Conservation (phyloP, 257 asterid genomes). For the Rehmannia glutinosa region DNA sequence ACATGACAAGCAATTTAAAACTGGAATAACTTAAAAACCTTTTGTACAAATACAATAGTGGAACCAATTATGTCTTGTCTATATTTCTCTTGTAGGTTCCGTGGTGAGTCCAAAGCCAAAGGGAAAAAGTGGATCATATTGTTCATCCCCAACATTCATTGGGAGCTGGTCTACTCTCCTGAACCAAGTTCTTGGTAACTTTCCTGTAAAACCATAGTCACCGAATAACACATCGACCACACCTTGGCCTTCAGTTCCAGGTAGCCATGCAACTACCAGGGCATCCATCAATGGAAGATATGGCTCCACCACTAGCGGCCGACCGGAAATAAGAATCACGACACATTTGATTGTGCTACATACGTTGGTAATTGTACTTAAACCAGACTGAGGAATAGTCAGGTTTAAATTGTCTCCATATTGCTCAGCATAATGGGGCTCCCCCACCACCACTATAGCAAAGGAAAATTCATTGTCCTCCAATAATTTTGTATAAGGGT, state of each 20-base stretch:
- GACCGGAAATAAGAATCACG: constrained; percentile 45
- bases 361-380: constrained; percentile 26
- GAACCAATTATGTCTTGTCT: neutral
- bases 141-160: constrained; percentile 22
- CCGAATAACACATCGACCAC: constrained; percentile 27
- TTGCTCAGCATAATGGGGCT: constrained; percentile 42
- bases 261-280: constrained; percentile 59
- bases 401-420: constrained; percentile 41
- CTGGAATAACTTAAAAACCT: too few relatives aligned
- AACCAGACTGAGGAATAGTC: constrained; percentile 35
- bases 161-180: constrained; percentile 26
- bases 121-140: constrained; percentile 39
- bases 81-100: constrained; percentile 2
- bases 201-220: constrained; percentile 25
- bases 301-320: constrained; percentile 48
- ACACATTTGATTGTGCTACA: constrained; percentile 41
- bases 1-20: too few relatives aligned
- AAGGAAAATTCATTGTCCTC: constrained; percentile 25
- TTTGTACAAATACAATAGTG: too few relatives aligned
- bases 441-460: constrained; percentile 55
- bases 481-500: constrained; percentile 16
- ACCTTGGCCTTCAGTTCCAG: constrained; percentile 56
- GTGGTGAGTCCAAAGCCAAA: constrained; percentile 44
- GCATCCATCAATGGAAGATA: constrained; percentile 36
- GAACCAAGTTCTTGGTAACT: constrained; percentile 28